phyloP scores from a whole-genome alignment of 768 basidiomycete genomes.

The Strobilomyces echinocephalus region DNA sequence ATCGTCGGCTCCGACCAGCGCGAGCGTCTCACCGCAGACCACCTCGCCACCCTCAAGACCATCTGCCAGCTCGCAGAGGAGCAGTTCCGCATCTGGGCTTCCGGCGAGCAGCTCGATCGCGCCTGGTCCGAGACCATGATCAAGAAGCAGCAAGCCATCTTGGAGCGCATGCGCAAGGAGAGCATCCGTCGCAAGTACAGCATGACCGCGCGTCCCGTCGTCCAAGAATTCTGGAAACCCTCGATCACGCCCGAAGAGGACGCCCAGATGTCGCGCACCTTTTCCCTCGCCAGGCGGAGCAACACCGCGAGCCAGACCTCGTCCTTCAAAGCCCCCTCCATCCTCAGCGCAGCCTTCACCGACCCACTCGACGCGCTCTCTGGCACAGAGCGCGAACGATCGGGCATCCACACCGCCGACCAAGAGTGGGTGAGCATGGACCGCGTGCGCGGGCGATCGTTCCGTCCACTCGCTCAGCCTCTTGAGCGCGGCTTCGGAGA shows the following conservation, averaged over 20 bases:
- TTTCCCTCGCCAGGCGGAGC: slow-evolving; percentile 40
- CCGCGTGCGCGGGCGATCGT: slow-evolving; percentile 24
- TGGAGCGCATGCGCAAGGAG: slow-evolving; percentile 33
- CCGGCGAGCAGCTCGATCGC: slow-evolving; percentile 31
- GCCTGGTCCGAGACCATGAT: slow-evolving; percentile 33
- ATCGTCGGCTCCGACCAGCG: slow-evolving; percentile 30
- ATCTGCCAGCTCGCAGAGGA: slow-evolving; percentile 45
- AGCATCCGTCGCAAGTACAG: slow-evolving; percentile 33
- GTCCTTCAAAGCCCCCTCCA: slow-evolving; percentile 39
- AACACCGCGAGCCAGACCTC: slow-evolving; percentile 51
- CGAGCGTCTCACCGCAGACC: slow-evolving; percentile 37
- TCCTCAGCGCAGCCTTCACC: slow-evolving; percentile 37
- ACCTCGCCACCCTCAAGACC: slow-evolving; percentile 37
- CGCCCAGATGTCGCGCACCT: slow-evolving; percentile 35
- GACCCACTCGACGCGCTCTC: slow-evolving; percentile 18
- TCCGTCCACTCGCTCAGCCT: slow-evolving; percentile 6
- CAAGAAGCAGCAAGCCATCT: slow-evolving; percentile 40
- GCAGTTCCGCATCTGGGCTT: slow-evolving; percentile 39
- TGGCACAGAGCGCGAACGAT: slow-evolving; percentile 22
- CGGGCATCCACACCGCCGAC: slow-evolving; percentile 23
- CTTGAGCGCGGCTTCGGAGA: slow-evolving; percentile 4
- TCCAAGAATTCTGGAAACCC: slow-evolving; percentile 50
- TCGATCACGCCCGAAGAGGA: slow-evolving; percentile 44
- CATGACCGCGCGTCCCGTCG: slow-evolving; percentile 30
- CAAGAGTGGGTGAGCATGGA: slow-evolving; percentile 28